Evolutionary conservation across 768 basidiomycete species (phyloP).

Genomic region (Amanita pseudoporphyria): DNA sequence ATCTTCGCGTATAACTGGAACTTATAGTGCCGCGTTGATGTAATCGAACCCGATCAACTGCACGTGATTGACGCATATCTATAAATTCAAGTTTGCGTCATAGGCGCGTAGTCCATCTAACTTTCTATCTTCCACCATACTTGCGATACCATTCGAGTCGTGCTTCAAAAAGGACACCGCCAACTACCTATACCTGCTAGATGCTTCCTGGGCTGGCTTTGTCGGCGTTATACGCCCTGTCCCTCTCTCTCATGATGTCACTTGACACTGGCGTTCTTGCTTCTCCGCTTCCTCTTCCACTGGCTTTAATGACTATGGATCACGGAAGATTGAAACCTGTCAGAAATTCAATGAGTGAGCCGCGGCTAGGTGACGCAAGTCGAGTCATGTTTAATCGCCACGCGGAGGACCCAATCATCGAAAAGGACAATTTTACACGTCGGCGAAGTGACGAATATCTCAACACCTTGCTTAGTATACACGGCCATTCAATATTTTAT

Average conservation of each 20-base stretch:
- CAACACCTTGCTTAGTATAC: background rate
- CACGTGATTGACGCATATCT: background rate
- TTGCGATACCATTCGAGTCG: background rate
- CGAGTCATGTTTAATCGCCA: slow-evolving; percentile 1
- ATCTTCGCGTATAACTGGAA: too few relatives aligned
- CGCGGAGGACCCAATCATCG: background rate
- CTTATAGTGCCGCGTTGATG: too few relatives aligned
- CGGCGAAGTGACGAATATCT: background rate
- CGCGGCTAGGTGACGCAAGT: background rate
- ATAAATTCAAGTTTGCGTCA: background rate
- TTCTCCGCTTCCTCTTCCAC: slow-evolving; percentile 23
- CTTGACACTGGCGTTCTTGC: slow-evolving; percentile 26
- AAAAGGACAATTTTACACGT: background rate
- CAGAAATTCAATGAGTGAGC: background rate
- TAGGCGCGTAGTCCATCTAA: background rate
- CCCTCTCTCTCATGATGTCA: slow-evolving; percentile 20
- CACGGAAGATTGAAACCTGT: slow-evolving; percentile 16
- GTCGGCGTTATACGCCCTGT: slow-evolving; percentile 19
- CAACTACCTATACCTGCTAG: background rate
- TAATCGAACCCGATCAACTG: background rate
- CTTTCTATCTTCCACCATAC: background rate
- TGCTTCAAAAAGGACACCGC: background rate
- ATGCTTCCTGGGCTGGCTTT: slow-evolving; percentile 2
- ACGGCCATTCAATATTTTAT: background rate
- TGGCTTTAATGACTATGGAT: slow-evolving; percentile 18